Percentiles rank a stretch among this genome's conserved stretches.
Evolutionary conservation across 352 stramenopile species (phyloP).

Genomic region (Phytophthora pini): DNA sequence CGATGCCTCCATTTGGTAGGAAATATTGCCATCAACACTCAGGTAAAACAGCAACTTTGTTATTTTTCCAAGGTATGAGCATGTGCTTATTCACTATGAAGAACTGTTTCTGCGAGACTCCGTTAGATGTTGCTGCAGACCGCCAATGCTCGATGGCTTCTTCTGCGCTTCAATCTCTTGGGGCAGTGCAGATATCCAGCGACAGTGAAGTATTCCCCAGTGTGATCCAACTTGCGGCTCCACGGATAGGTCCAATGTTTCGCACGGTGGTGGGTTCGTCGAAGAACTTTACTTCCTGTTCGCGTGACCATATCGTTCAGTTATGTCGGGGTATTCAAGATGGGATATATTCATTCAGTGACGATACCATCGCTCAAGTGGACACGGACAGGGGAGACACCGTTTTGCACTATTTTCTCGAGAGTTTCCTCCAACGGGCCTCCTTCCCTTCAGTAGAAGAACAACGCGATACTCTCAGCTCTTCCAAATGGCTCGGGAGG

Average conservation of each 20-base stretch:
- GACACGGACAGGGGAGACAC: constrained; percentile 54
- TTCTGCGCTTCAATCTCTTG: constrained; percentile 42
- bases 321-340: constrained; percentile 51
- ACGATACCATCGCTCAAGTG: constrained; percentile 47
- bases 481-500: constrained; percentile 44
- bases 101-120: constrained; percentile 54
- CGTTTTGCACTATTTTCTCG: constrained; percentile 56
- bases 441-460: constrained; percentile 44
- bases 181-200: constrained; percentile 39
- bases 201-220: constrained; percentile 45
- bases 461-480: constrained; percentile 37
- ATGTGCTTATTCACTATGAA: constrained; percentile 16
- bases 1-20: constrained; percentile 47
- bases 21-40: constrained; percentile 47
- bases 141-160: constrained; percentile 35
- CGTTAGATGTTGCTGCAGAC: constrained; percentile 45
- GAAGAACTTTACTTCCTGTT: constrained; percentile 42
- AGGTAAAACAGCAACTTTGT: constrained; percentile 26
- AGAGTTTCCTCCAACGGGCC: constrained; percentile 41
- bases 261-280: constrained; percentile 27
- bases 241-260: constrained; percentile 36
- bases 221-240: constrained; percentile 24
- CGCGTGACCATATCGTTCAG: constrained; percentile 40
- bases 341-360: constrained; percentile 36
- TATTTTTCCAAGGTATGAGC: background rate